Percentiles rank a stretch among this genome's conserved stretches.
Evolutionary conservation across 768 basidiomycete genomes (phyloP).

Genomic region (Agaricus bisporus): DNA sequence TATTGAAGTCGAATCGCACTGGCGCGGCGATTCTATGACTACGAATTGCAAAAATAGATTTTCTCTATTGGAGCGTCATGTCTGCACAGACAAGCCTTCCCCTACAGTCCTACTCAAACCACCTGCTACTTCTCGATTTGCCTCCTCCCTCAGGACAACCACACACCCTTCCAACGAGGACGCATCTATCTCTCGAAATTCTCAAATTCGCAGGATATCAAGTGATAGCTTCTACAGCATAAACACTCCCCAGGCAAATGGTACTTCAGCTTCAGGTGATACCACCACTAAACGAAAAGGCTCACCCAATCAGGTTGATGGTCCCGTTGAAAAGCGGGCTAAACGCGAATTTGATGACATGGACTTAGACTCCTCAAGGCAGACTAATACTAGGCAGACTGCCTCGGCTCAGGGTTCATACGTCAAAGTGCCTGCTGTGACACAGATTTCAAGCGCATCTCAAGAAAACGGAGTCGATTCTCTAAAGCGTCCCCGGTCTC

Average conservation of each 20-base stretch:
- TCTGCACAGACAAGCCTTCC: conserved; percentile 52
- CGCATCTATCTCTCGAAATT: conserved; percentile 1
- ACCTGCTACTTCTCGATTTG: conserved; percentile 4
- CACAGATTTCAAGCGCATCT: conserved; percentile 9
- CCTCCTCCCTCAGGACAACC: neutral
- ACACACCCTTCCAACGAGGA: neutral
- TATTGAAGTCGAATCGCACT: conserved; percentile 79
- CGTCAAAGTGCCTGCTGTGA: conserved; percentile 14
- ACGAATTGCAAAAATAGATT: conserved; percentile 65
- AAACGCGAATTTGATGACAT: conserved; percentile 46
- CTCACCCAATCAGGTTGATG: conserved; percentile 38
- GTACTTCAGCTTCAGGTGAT: conserved; percentile 14
- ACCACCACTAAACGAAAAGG: conserved; percentile 46
- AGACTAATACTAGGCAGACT: neutral
- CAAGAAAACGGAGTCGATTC: conserved; percentile 7
- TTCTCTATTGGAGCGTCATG: conserved; percentile 69
- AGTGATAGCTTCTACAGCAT: conserved; percentile 11
- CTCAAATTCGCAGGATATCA: conserved; percentile 1
- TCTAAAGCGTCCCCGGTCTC: neutral
- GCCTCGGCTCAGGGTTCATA: conserved; percentile 11
- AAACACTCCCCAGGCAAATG: conserved; percentile 3
- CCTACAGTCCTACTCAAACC: conserved; percentile 16
- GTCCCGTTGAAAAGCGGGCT: conserved; percentile 58
- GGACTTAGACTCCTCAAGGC: conserved; percentile 32
- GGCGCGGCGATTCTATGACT: conserved; percentile 56